These are phyloP conservation scores for Talaromyces albobiverticillius DNA, from an alignment of 2,329 filamentous ascomycete species.

Conservation along the genomic window DNA sequence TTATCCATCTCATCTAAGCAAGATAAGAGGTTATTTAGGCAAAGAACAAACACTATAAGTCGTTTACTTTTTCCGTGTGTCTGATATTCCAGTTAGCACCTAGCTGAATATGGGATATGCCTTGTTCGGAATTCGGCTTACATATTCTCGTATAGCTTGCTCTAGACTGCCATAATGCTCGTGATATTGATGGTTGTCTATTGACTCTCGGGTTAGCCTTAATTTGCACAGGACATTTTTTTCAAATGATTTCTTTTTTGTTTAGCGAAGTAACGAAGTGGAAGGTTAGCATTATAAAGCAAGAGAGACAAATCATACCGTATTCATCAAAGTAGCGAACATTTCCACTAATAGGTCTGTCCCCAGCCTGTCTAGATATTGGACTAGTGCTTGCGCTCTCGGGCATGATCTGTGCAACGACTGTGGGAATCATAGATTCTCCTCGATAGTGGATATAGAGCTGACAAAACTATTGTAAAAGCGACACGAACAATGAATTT, in stretches of 20 bases:
- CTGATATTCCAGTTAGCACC: no score
- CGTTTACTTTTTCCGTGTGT: background rate
- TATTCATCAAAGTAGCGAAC: background rate
- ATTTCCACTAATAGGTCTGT: background rate
- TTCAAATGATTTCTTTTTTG: background rate
- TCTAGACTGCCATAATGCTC: background rate
- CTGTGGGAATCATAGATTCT: no score
- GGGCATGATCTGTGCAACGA: no score
- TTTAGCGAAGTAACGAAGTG: background rate
- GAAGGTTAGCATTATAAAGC: no score
- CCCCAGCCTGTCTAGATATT: background rate
- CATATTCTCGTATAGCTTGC: background rate
- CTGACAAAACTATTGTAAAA: no score
- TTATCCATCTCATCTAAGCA: background rate
- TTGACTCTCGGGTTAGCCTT: background rate
- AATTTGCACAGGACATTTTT: background rate
- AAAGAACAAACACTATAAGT: constrained; percentile 5
- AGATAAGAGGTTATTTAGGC: background rate
- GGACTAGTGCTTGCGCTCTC: no score
- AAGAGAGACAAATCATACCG: background rate
- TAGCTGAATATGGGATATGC: no score
- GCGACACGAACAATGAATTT: no score
- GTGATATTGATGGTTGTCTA: background rate
- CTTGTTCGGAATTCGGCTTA: background rate
- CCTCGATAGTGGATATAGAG: no score